Evolutionary conservation across 106 monocot genomes (phyloP).

Genomic region (Platanthera guangdongensis): DNA sequence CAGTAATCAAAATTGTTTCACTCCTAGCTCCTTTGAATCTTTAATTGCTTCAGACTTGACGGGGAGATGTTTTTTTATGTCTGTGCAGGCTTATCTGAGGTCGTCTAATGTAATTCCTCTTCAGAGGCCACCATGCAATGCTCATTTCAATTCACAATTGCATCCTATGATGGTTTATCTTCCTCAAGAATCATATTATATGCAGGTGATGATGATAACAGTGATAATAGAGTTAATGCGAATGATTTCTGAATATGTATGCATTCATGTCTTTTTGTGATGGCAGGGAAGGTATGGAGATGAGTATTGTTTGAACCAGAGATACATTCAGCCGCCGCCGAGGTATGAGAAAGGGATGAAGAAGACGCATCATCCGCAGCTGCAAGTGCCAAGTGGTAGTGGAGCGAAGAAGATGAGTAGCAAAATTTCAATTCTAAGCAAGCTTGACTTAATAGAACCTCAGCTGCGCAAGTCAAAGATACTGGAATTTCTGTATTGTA

Average conservation of each 20-base stretch:
- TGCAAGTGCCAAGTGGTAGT: not conserved
- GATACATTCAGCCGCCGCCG: not conserved
- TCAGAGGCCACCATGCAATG: not conserved
- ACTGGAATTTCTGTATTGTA: not conserved
- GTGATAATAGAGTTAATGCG: too few relatives aligned
- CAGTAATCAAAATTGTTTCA: not conserved
- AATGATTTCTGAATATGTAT: too few relatives aligned
- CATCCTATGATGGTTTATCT: too few relatives aligned
- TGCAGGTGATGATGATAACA: too few relatives aligned
- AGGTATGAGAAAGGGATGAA: slow-evolving; percentile 2
- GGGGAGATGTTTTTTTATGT: not conserved
- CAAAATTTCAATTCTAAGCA: not conserved
- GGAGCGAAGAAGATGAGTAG: not conserved
- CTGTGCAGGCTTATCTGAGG: not conserved
- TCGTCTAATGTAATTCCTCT: not conserved
- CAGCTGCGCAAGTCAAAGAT: slow-evolving; percentile 1
- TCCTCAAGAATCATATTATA: too few relatives aligned
- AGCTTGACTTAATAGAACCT: not conserved
- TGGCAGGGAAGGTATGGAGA: not conserved
- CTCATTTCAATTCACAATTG: too few relatives aligned
- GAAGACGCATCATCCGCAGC: not conserved
- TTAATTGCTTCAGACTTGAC: too few relatives aligned
- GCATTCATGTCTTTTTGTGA: not conserved
- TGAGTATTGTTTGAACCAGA: not conserved
- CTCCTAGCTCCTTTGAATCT: not conserved